Evolutionary conservation across 331 rosid genomes (phyloP).

Genomic region (Acacia pycnantha): DNA sequence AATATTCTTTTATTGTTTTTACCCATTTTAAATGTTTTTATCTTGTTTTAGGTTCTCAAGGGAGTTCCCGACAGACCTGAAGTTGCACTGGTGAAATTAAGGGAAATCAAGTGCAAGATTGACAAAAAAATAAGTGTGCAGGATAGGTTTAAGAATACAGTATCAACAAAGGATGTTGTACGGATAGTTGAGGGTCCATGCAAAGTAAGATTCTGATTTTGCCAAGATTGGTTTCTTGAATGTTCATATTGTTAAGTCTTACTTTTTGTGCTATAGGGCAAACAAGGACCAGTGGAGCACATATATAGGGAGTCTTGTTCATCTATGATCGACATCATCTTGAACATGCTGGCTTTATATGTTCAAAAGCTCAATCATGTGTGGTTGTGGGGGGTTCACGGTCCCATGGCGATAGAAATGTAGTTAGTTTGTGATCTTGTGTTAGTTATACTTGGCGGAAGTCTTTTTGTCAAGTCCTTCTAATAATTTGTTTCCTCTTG

Average conservation of each 20-base stretch:
- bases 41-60: conserved; percentile 75
- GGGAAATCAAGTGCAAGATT: conserved; percentile 90
- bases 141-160: conserved; percentile 69
- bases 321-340: conserved; percentile 93
- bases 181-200: conserved; percentile 88
- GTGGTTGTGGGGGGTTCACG: conserved; percentile 96
- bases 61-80: conserved; percentile 94
- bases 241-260: conserved; percentile 16
- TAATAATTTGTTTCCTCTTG: not conserved
- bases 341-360: conserved; percentile 97
- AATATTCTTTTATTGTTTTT: not conserved
- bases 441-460: not conserved
- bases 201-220: conserved; percentile 58
- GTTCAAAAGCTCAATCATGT: conserved; percentile 87
- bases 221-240: conserved; percentile 24
- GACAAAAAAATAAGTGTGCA: conserved; percentile 83
- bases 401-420: conserved; percentile 79
- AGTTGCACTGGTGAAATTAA: conserved; percentile 73
- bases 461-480: not conserved
- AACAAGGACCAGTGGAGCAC: conserved; percentile 98
- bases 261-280: conserved; percentile 55
- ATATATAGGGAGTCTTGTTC: conserved; percentile 81
- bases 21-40: conserved; percentile 15
- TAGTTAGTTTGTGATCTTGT: conserved; percentile 27
- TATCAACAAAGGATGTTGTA: conserved; percentile 85